Percentiles rank a stretch among this genome's conserved stretches.
Evolutionary conservation across 345 rosid species (phyloP).

Genomic region (Syzygium aromaticum): DNA sequence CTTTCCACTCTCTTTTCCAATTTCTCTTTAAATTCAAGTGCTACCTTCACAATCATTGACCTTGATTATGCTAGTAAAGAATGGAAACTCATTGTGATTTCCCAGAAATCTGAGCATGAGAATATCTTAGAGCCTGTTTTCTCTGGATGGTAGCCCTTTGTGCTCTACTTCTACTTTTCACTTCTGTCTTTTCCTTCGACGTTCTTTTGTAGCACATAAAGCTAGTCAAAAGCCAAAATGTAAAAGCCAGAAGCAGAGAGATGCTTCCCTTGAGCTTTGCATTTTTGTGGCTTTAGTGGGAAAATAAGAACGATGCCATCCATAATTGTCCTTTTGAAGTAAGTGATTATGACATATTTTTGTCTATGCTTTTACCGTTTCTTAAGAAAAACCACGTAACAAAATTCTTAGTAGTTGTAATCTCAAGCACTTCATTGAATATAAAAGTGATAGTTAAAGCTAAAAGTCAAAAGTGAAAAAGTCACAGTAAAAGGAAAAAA

Average conservation of each 20-base stretch:
- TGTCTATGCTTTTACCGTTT: neutral
- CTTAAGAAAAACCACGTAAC: too few species aligned
- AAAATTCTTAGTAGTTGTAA: neutral
- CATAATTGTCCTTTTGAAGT: neutral
- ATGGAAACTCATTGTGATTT: neutral
- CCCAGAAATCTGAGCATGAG: neutral
- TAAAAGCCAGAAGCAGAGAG: neutral
- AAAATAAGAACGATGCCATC: neutral
- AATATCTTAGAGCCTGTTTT: neutral
- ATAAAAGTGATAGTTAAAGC: neutral
- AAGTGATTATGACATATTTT: neutral
- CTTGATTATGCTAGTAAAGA: neutral
- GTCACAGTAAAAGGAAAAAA: neutral
- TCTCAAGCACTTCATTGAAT: neutral
- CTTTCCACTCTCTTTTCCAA: neutral
- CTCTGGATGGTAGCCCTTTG: neutral
- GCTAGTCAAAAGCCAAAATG: neutral
- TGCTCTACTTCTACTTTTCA: neutral
- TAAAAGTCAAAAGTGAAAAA: too few species aligned
- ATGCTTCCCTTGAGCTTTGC: neutral
- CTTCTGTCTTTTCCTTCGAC: neutral
- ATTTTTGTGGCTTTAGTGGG: neutral
- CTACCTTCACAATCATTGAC: neutral
- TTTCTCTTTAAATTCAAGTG: neutral
- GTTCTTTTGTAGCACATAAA: neutral